Evolutionary conservation across 192 early-diverging fungal genomes (phyloP).

Genomic region (Entomortierella beljakovae): DNA sequence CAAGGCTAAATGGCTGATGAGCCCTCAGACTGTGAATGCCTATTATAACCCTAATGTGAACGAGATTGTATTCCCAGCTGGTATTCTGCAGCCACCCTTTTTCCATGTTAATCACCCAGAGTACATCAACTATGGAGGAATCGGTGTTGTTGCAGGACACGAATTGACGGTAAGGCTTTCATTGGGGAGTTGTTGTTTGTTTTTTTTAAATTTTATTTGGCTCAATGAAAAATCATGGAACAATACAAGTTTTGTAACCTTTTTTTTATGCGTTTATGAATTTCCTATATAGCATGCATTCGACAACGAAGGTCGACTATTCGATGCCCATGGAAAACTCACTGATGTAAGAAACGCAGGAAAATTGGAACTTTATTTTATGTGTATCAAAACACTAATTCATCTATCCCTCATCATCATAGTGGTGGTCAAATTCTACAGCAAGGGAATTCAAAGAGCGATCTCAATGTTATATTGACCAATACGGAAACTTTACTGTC

Average conservation of each 20-base stretch:
- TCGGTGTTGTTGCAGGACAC: constrained; percentile 80
- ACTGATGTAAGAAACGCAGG: constrained; percentile 32
- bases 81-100: constrained; percentile 73
- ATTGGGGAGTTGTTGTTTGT: no score
- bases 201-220: background rate
- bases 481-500: constrained; percentile 68
- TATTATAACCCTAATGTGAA: constrained; percentile 65
- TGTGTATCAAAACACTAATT: no score
- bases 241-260: background rate
- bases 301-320: constrained; percentile 68
- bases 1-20: constrained; percentile 65
- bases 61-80: constrained; percentile 68
- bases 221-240: background rate
- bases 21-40: constrained; percentile 67
- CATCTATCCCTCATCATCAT: no score
- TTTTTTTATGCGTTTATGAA: no score
- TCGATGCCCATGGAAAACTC: constrained; percentile 64
- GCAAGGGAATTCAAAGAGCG: constrained; percentile 60
- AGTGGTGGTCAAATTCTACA: constrained; percentile 81
- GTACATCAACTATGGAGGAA: constrained; percentile 74
- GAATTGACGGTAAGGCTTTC: constrained; percentile 74
- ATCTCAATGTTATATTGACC: constrained; percentile 73
- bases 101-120: constrained; percentile 65
- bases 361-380: constrained; percentile 42
- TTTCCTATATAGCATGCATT: constrained; percentile 68